A percentile compares a stretch with the other conserved stretches of the same genome.
Evolutionary conservation across 108 stramenopile genomes (phyloP).

Genomic region (Nannochloropsis salina): DNA sequence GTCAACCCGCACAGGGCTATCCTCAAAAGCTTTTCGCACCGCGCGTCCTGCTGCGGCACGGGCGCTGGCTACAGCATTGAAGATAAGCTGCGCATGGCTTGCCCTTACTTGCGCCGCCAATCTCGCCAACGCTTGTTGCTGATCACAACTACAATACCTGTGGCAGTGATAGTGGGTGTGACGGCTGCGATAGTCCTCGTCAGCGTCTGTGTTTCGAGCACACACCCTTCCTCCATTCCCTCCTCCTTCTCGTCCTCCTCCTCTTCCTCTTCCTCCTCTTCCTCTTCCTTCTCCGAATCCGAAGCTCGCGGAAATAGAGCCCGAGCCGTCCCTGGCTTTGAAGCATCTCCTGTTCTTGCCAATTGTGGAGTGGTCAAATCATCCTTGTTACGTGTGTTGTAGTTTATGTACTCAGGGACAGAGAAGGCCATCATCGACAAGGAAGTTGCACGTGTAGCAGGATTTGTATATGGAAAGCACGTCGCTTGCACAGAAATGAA

Average conservation of each 20-base stretch:
- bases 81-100: conserved; percentile 13
- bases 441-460: too few relatives aligned
- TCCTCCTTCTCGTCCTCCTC: neutral
- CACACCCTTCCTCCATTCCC: too few relatives aligned
- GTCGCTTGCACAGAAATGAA: too few relatives aligned
- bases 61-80: neutral
- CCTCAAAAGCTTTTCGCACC: neutral
- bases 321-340: neutral
- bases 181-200: neutral
- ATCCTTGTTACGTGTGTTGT: neutral
- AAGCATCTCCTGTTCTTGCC: neutral
- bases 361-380: neutral
- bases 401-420: neutral
- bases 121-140: conserved; percentile 9
- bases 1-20: neutral
- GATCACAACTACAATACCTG: neutral
- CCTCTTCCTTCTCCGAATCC: neutral
- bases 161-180: neutral
- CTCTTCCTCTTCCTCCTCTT: neutral
- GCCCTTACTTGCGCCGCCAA: neutral
- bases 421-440: too few relatives aligned
- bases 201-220: neutral
- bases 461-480: too few relatives aligned
- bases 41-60: neutral
- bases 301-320: neutral